phyloP scores from a whole-genome alignment of 768 basidiomycete species.

The Serendipita indica region DNA sequence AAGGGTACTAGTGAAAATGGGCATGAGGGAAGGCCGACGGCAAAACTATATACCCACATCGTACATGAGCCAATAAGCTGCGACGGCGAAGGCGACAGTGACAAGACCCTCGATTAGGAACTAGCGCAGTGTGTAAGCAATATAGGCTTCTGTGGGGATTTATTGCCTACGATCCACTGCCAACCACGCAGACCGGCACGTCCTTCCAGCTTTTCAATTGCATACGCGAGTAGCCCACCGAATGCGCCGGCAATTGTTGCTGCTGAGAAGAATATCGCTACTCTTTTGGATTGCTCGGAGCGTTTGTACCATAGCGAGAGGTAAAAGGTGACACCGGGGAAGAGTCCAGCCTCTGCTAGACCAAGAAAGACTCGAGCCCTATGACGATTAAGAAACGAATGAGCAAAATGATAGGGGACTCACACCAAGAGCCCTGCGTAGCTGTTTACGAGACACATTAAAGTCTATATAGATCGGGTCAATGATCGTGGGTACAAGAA shows the following conservation, averaged over 20 bases:
- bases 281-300: slow-evolving; percentile 53
- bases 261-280: slow-evolving; percentile 66
- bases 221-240: slow-evolving; percentile 53
- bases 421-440: background rate
- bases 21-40: too few species aligned
- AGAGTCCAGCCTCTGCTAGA: slow-evolving; percentile 37
- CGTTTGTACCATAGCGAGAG: slow-evolving; percentile 71
- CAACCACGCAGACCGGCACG: slow-evolving; percentile 35
- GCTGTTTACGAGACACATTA: background rate
- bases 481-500: too few species aligned
- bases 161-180: slow-evolving; percentile 44
- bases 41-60: too few species aligned
- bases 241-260: slow-evolving; percentile 60
- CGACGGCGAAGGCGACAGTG: slow-evolving; percentile 42
- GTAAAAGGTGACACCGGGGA: slow-evolving; percentile 44
- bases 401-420: background rate
- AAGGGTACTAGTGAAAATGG: too few species aligned
- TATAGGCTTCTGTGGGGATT: background rate
- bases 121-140: background rate
- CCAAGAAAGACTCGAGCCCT: slow-evolving; percentile 31
- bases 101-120: slow-evolving; percentile 48
- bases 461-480: too few species aligned
- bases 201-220: slow-evolving; percentile 57
- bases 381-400: background rate
- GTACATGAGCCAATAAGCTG: slow-evolving; percentile 51